phyloP scores from a whole-genome alignment of 2,329 filamentous ascomycete genomes.

The Shiraia sp. region DNA sequence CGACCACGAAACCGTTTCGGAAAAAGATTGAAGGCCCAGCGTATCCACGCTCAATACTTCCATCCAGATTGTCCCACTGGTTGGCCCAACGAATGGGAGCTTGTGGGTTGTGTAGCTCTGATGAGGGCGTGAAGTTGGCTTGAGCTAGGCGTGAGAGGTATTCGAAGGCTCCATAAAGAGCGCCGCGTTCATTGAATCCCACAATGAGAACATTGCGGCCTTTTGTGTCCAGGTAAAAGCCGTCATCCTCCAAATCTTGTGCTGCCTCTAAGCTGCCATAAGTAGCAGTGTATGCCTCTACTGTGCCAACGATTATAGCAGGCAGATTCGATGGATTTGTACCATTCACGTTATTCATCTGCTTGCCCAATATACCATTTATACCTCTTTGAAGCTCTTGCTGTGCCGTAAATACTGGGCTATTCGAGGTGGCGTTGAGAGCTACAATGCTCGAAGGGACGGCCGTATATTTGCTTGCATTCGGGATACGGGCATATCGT shows the following conservation, averaged over 20 bases:
- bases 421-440: slow-evolving; percentile 58
- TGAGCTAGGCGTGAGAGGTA: slow-evolving; percentile 69
- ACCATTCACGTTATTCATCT: slow-evolving; percentile 41
- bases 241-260: slow-evolving; percentile 57
- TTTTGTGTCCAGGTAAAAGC: slow-evolving; percentile 62
- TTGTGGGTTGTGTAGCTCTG: slow-evolving; percentile 59
- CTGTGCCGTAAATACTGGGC: slow-evolving; percentile 64
- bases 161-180: slow-evolving; percentile 70
- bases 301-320: slow-evolving; percentile 56
- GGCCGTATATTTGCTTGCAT: slow-evolving; percentile 43
- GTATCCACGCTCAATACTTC: slow-evolving; percentile 70
- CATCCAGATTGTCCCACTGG: slow-evolving; percentile 73
- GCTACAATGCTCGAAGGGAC: slow-evolving; percentile 57
- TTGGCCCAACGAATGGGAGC: slow-evolving; percentile 71
- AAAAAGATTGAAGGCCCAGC: slow-evolving; percentile 72
- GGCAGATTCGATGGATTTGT: slow-evolving; percentile 22
- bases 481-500: slow-evolving; percentile 61
- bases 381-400: slow-evolving; percentile 63
- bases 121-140: slow-evolving; percentile 55
- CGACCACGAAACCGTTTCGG: slow-evolving; percentile 57
- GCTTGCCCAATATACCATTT: slow-evolving; percentile 59
- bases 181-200: slow-evolving; percentile 68
- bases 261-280: slow-evolving; percentile 39
- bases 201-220: slow-evolving; percentile 59
- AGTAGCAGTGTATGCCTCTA: slow-evolving; percentile 47